Percentiles rank a stretch among this genome's conserved stretches.
These are phyloP conservation scores for Collybia sordida DNA, from an alignment of 768 basidiomycete species.

Conservation along the genomic window DNA sequence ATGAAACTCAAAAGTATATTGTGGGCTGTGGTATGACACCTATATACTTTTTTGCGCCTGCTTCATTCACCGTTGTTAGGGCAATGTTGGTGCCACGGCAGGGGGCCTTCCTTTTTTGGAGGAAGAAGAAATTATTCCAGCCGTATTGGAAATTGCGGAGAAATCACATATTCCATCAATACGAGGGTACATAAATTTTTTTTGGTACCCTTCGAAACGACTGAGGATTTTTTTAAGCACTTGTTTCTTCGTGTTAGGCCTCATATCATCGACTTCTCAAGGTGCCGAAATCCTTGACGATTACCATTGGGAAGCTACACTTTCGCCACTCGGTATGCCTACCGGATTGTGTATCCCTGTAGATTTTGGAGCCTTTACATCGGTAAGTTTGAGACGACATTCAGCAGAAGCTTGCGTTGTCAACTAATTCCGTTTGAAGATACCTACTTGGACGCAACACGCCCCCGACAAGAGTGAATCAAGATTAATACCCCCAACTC, in stretches of 20 bases:
- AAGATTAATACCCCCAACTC: conserved; percentile 63
- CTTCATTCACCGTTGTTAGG: conserved; percentile 44
- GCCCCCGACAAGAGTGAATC: conserved; percentile 35
- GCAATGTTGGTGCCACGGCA: conserved; percentile 88
- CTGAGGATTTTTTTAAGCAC: conserved; percentile 52
- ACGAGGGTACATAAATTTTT: conserved; percentile 67
- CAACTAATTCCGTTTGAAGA: conserved; percentile 39
- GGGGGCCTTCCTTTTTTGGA: conserved; percentile 94
- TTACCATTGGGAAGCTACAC: conserved; percentile 89
- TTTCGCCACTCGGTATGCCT: conserved; percentile 80
- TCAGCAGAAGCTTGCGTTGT: background rate
- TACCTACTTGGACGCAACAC: conserved; percentile 63
- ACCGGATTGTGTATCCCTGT: conserved; percentile 90
- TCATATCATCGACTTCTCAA: conserved; percentile 88
- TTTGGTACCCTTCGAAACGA: background rate
- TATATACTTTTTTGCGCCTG: background rate
- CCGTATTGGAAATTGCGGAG: conserved; percentile 88
- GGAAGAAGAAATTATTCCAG: conserved; percentile 91
- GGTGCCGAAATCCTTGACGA: conserved; percentile 94
- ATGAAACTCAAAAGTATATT: conserved; percentile 91
- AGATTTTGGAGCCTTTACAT: conserved; percentile 79
- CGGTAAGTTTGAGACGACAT: conserved; percentile 46
- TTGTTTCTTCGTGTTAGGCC: conserved; percentile 92
- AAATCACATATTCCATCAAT: conserved; percentile 88
- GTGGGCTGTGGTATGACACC: conserved; percentile 90